Conservation (phyloP, 768 basidiomycete species). For the Auricularia auricula-judae region DNA sequence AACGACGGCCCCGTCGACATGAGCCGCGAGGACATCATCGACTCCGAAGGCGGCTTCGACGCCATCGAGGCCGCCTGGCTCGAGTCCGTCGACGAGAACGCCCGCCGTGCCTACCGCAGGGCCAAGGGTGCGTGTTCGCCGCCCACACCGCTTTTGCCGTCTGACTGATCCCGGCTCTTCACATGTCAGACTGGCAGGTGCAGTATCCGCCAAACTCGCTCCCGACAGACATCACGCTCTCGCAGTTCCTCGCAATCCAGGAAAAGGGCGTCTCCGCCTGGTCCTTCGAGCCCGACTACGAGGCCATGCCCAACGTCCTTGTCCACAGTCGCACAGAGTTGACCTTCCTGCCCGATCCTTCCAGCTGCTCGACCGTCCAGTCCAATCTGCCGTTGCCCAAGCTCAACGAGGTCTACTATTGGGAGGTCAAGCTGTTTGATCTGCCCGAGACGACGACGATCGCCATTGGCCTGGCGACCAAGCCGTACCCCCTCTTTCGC, state of each 20-base stretch:
- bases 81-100: conserved; percentile 60
- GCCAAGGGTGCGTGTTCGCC: conserved; percentile 57
- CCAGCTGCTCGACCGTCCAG: conserved; percentile 88
- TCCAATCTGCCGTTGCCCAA: conserved; percentile 95
- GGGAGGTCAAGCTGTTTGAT: conserved; percentile 99
- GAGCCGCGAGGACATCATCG: conserved; percentile 80
- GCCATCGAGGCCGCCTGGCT: conserved; percentile 91
- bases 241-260: conserved; percentile 97
- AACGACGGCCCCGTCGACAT: conserved; percentile 89
- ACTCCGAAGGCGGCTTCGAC: conserved; percentile 89
- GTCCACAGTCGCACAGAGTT: conserved; percentile 96
- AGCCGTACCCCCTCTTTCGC: conserved; percentile 92
- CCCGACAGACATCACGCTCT: conserved; percentile 95
- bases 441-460: conserved; percentile 78
- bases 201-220: conserved; percentile 94
- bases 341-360: conserved; percentile 94
- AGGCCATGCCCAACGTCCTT: conserved; percentile 82
- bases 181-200: conserved; percentile 55
- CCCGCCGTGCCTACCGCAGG: conserved; percentile 60
- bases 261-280: conserved; percentile 99
- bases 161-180: neutral
- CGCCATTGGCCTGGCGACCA: conserved; percentile 91
- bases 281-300: conserved; percentile 98
- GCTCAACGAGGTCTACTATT: conserved; percentile 98
- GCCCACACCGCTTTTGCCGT: neutral